Evolutionary conservation across 2,329 filamentous ascomycete genomes (phyloP).

Genomic region (Calonectria leucothoes): DNA sequence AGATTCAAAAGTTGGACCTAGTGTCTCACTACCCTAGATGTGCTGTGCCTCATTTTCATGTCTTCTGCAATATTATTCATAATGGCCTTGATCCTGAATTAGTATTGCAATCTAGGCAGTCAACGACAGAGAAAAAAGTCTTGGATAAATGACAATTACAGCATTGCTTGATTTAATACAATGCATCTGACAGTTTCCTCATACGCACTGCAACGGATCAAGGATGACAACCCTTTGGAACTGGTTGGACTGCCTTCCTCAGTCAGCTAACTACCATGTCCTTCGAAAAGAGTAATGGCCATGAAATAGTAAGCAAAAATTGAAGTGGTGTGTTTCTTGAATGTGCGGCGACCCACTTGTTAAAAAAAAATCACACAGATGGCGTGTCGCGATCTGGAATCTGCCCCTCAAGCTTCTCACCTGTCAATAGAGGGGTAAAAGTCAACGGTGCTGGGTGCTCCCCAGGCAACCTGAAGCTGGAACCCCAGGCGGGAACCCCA

Average conservation of each 20-base stretch:
- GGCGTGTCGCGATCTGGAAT: background rate
- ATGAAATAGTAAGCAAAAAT: background rate
- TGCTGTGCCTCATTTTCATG: background rate
- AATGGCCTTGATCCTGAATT: background rate
- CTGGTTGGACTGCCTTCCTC: no score
- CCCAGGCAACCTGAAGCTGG: slow-evolving; percentile 6
- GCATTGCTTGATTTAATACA: background rate
- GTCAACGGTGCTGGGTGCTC: background rate
- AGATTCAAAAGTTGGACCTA: background rate
- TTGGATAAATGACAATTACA: background rate
- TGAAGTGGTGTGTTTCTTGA: background rate
- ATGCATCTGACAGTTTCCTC: background rate
- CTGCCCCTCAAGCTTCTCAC: background rate
- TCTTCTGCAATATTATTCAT: background rate
- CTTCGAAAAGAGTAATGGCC: background rate
- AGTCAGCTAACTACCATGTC: background rate
- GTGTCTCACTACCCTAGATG: background rate
- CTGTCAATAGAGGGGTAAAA: slow-evolving; percentile 21
- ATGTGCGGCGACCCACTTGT: background rate
- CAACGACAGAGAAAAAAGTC: background rate
- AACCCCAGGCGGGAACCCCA: background rate
- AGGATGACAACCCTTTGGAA: no score
- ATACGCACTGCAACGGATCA: background rate
- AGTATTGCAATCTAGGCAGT: background rate
- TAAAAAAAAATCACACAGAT: background rate